Evolutionary conservation across 2,329 filamentous ascomycete genomes (phyloP), one percentile per base, ranked within the genome.

Genomic region (Neonectria faginata): DNA sequence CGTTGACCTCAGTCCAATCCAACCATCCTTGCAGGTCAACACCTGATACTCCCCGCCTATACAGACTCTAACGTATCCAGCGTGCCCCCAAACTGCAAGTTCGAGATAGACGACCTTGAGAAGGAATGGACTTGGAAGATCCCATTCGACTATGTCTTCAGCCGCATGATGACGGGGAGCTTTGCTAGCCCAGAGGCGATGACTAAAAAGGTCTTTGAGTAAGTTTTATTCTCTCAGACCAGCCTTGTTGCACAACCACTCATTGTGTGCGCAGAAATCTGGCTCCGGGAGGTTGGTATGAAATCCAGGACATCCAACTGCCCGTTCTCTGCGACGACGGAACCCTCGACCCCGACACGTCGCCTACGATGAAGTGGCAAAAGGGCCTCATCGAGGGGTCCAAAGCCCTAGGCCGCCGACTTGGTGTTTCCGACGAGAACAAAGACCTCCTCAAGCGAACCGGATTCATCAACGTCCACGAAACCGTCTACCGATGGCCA

Each of bases 1-100:
- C 3, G 39, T 42, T 20, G 39, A 42, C 2, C 39, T 20, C n/a
- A 42, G 39, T 20, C 39, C n/a, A 7, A 42, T 42, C 3, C 39
- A 42, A 42, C 9, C 39, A 7, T 42, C 39, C 18, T 42, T 42
- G 39, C 11, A 4, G 10, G 39, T 18, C 9, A 4, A 1, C 39
- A 8, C 36, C 36, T 2, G 6, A n/a, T 39, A 7, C n/a, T n/a
- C 16, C 5, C 6, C 39, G 3, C 2, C n/a, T 3, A 42, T 11
- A 2, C 2, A 7, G 14, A 16, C 8, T 9, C 39, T 42, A 20
- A 42, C n/a, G 18, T 42, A 6, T 42, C n/a, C 39, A 68, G 67
- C 45, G 80, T 82, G 8, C 83, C 83, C 0, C 78, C 80, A 0
- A 85, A 85, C 62, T 76, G 83, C 45, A 73, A 74, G n/a, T 85